Base-by-base conservation (phyloP, 164 flowering plant genomes). In the Macadamia tetraphylla region DNA sequence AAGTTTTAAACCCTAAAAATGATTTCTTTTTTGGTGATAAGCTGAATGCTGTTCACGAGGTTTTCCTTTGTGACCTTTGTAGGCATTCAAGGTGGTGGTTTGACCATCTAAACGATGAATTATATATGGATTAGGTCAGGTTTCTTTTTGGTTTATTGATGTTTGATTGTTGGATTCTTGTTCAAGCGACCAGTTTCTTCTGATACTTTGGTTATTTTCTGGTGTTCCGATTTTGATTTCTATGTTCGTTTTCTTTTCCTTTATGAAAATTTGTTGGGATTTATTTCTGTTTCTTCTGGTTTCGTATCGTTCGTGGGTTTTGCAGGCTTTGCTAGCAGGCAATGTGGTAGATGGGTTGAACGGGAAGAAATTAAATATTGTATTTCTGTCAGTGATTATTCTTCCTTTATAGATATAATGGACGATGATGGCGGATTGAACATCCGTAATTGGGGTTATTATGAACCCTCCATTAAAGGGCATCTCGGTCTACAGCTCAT, bases 391-490 rank as follows among this genome's bases (percentile, higher is more conserved):
- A 14, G 18, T 10, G 8, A 10, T 59, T 18, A 14, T 60, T 49
- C n/a, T 58, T 12, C 9, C 3, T 46, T 44, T 29, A 65, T 53
- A 29, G 13, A 52, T 67, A 18, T 43, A 1, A 88, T 89, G 97
- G 97, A 89, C 55, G 93, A 88, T 57, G 69, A 74, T 57, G 86
- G 82, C 58, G 88, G 84, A 46, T 78, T 88, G 76, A 84, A 81
- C 72, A 68, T 87, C 73, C 85, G 87, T 31, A 88, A 86, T 73
- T 92, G 97, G 97, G 94, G 86, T 29, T 87, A 85, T 63, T 88
- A 87, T 77, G 95, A 86, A 58, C 86, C 86, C 15, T 67, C 86
- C 48, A 68, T 76, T 46, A 88, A 85, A 56, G 86, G 87, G 32
- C 81, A 81, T 63, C 84, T 89, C 6, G 84, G 83, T 67, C 78